phyloP scores from a whole-genome alignment of 148 eudicot genomes.

The Spergularia marina region DNA sequence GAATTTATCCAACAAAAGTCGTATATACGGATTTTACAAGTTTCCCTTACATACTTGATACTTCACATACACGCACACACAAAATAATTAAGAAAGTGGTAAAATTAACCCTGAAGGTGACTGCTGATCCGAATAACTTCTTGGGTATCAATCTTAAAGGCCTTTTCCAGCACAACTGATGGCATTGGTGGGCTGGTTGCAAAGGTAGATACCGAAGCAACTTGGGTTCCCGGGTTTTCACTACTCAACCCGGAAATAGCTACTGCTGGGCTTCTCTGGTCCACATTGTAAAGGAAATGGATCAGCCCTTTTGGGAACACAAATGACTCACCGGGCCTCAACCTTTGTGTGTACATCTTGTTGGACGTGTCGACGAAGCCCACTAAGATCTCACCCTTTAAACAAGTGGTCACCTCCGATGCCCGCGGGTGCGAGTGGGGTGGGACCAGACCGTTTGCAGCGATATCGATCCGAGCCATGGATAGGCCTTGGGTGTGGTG shows the following conservation, averaged over 20 bases:
- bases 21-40: too few species aligned
- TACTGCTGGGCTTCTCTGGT: conserved; percentile 34
- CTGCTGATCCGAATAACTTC: conserved; percentile 54
- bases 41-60: too few species aligned
- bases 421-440: conserved; percentile 91
- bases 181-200: conserved; percentile 51
- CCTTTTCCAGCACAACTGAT: conserved; percentile 51
- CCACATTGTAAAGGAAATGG: conserved; percentile 65
- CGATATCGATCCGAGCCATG: conserved; percentile 73
- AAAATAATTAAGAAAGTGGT: too few species aligned
- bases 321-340: conserved; percentile 70
- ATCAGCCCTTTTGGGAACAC: conserved; percentile 75
- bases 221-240: conserved; percentile 71
- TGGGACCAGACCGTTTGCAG: conserved; percentile 59
- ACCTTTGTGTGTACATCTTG: conserved; percentile 40
- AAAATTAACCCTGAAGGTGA: conserved; percentile 51
- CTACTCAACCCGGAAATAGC: conserved; percentile 64
- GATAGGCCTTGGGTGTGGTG: conserved; percentile 65
- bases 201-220: conserved; percentile 45
- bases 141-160: conserved; percentile 54
- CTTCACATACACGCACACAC: background rate
- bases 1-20: too few species aligned
- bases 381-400: conserved; percentile 61
- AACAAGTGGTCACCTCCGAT: conserved; percentile 67
- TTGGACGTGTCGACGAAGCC: conserved; percentile 73